These are phyloP conservation scores for Aspergillus versicolor DNA, from an alignment of 2,329 filamentous ascomycete species.

Conservation along the genomic window DNA sequence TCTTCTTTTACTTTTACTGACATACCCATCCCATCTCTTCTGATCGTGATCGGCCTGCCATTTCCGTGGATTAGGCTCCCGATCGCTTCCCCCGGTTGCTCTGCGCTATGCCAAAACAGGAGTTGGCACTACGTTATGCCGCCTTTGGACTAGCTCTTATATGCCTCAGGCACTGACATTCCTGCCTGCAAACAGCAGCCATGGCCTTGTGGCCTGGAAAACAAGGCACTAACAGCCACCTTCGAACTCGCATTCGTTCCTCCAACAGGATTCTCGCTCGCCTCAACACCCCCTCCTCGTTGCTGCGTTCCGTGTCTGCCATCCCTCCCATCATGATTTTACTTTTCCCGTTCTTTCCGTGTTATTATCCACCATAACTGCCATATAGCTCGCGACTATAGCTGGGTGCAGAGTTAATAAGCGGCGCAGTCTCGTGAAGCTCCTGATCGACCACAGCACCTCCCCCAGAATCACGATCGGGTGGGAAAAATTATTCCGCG, in stretches of 20 bases:
- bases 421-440: not conserved
- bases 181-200: not conserved
- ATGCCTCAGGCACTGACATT: constrained; percentile 1
- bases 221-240: not conserved
- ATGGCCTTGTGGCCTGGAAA: constrained; percentile 2
- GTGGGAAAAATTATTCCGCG: constrained; percentile 16
- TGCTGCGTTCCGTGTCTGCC: not conserved
- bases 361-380: constrained; percentile 6
- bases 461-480: constrained; percentile 12
- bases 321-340: not conserved
- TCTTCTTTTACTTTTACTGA: not conserved
- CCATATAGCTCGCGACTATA: constrained; percentile 3
- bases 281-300: constrained; percentile 4
- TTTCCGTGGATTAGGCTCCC: not conserved
- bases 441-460: constrained; percentile 1
- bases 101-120: constrained; percentile 10
- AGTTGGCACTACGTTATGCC: constrained; percentile 4
- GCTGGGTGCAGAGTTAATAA: not conserved
- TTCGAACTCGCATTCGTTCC: constrained; percentile 3
- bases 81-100: not conserved
- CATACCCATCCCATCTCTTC: not conserved
- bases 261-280: constrained; percentile 6
- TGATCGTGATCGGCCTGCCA: constrained; percentile 3
- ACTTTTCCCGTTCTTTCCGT: not conserved
- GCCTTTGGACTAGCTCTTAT: constrained; percentile 1